These are phyloP conservation scores for Colletotrichum nymphaeae DNA, from an alignment of 2,329 filamentous ascomycete genomes.

Conservation along the genomic window DNA sequence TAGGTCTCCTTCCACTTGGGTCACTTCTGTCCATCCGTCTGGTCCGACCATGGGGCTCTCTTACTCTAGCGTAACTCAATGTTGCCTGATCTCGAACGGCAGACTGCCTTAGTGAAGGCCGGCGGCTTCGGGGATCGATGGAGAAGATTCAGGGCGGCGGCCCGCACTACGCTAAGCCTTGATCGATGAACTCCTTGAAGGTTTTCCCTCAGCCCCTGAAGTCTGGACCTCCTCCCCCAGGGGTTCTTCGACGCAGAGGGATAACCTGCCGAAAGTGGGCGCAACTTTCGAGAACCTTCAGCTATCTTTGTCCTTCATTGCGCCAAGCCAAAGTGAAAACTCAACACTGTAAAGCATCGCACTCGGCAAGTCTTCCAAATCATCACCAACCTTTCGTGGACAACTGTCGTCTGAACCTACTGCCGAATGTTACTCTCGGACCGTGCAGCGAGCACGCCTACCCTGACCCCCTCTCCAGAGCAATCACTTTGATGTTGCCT, in stretches of 20 bases:
- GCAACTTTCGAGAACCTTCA: neutral
- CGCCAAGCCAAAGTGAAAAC: neutral
- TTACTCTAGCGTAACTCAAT: neutral
- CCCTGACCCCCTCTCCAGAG: neutral
- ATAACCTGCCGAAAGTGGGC: neutral
- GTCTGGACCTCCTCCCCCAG: neutral
- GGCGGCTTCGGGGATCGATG: neutral
- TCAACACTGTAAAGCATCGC: neutral
- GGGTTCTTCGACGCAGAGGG: neutral
- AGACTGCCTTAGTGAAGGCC: neutral
- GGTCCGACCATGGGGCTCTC: neutral
- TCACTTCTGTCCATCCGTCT: neutral
- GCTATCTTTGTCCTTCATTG: neutral
- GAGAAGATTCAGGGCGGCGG: neutral
- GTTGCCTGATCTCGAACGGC: neutral
- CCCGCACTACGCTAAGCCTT: neutral
- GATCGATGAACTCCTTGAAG: neutral
- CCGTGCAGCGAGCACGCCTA: neutral
- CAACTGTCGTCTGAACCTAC: neutral
- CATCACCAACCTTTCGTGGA: neutral
- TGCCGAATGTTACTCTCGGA: neutral
- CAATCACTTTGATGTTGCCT: neutral
- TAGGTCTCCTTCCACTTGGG: neutral
- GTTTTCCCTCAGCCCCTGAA: neutral
- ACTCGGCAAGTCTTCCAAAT: neutral